Percentiles rank a stretch among this genome's conserved stretches.
Conservation (phyloP, 1,139 yeast species). For the Protomyces lactucae-debilis region DNA sequence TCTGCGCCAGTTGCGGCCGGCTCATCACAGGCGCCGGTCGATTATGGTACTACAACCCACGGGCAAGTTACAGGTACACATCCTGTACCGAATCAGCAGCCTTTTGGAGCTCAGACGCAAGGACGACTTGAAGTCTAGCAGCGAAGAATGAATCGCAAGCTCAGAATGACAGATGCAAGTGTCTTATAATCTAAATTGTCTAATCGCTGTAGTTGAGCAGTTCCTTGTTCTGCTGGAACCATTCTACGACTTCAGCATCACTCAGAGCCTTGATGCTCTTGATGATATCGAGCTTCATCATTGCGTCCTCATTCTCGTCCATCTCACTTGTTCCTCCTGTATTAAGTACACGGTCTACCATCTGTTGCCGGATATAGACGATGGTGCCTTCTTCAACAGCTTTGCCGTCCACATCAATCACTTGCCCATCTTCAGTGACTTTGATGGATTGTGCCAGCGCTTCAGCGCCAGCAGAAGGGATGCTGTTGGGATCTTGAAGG, state of each 20-base stretch:
- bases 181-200: not conserved
- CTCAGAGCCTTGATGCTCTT: constrained; percentile 22
- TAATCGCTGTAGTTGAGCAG: constrained; percentile 5
- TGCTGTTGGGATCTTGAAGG: constrained; percentile 11
- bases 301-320: constrained; percentile 21
- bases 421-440: constrained; percentile 2
- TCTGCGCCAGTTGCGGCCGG: not conserved
- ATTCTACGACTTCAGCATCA: constrained; percentile 20
- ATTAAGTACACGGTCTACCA: constrained; percentile 20
- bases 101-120: not conserved
- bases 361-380: constrained; percentile 20
- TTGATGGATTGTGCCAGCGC: not conserved
- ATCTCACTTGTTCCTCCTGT: constrained; percentile 8
- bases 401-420: constrained; percentile 14
- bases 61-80: not conserved
- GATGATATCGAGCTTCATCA: constrained; percentile 23
- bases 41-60: not conserved
- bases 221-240: constrained; percentile 17
- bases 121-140: not conserved
- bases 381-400: constrained; percentile 23
- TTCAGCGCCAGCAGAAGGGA: constrained; percentile 11
- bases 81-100: not conserved
- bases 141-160: not conserved
- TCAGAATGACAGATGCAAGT: not conserved
- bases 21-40: not conserved